A percentile compares a stretch with the other conserved stretches of the same genome.
phyloP scores from a whole-genome alignment of 768 basidiomycete genomes.

The Tulasnella sp. region DNA sequence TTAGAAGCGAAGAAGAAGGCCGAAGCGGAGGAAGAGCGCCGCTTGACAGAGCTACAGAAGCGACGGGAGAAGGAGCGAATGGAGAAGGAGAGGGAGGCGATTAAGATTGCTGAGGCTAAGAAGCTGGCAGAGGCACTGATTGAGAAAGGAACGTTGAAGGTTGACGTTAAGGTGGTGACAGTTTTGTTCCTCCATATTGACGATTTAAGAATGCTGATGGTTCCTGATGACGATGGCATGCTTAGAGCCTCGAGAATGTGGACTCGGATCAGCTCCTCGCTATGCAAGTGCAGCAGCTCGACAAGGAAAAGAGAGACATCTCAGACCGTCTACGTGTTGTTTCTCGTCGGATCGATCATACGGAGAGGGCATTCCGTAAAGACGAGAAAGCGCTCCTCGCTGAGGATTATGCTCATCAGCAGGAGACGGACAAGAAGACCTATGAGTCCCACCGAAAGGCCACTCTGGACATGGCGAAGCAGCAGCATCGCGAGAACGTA shows the following conservation, averaged over 20 bases:
- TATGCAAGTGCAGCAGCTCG: conserved; percentile 88
- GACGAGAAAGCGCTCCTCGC: conserved; percentile 80
- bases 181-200: conserved; percentile 12
- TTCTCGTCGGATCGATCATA: conserved; percentile 84
- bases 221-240: not conserved
- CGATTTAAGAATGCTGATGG: not conserved
- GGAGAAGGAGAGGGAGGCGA: conserved; percentile 56
- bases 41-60: conserved; percentile 52
- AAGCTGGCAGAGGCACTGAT: conserved; percentile 78
- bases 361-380: conserved; percentile 90
- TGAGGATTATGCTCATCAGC: conserved; percentile 80
- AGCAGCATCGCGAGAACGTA: conserved; percentile 54
- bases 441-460: conserved; percentile 52
- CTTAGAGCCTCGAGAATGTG: conserved; percentile 66
- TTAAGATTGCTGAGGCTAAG: conserved; percentile 71
- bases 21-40: conserved; percentile 57
- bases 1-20: conserved; percentile 57
- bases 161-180: conserved; percentile 55
- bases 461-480: conserved; percentile 44
- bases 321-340: conserved; percentile 71
- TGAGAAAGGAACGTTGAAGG: conserved; percentile 59
- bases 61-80: conserved; percentile 55
- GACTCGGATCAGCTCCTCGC: conserved; percentile 80
- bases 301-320: conserved; percentile 90
- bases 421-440: conserved; percentile 58